Evolutionary conservation across 345 rosid genomes (phyloP).

Genomic region (Gynandropsis gynandra): DNA sequence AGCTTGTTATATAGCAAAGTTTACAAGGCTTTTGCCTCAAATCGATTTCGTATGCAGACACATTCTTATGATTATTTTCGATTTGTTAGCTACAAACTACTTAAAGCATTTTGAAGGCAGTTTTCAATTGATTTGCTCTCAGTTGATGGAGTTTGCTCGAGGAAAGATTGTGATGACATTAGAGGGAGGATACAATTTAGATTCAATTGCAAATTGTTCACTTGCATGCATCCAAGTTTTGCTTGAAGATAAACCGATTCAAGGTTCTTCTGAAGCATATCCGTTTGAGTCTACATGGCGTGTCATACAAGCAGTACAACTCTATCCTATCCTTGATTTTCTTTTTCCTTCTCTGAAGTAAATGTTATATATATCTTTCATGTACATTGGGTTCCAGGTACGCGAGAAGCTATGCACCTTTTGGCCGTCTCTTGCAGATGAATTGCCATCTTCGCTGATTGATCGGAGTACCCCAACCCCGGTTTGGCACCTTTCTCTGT

Average conservation of each 20-base stretch:
- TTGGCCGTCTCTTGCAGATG: constrained; percentile 73
- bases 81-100: too few relatives aligned
- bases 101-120: too few relatives aligned
- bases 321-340: not conserved
- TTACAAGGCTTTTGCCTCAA: too few relatives aligned
- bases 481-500: constrained; percentile 24
- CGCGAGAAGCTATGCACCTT: constrained; percentile 47
- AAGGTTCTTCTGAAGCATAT: constrained; percentile 56
- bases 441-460: constrained; percentile 50
- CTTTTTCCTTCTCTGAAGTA: constrained; percentile 2
- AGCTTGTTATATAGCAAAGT: too few relatives aligned
- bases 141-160: constrained; percentile 81
- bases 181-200: constrained; percentile 94
- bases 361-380: not conserved
- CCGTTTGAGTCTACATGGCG: constrained; percentile 91
- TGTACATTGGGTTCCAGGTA: constrained; percentile 43
- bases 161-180: constrained; percentile 80
- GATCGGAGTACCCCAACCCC: constrained; percentile 38
- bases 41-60: too few relatives aligned
- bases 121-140: constrained; percentile 13
- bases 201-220: constrained; percentile 73
- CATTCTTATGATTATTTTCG: too few relatives aligned
- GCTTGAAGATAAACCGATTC: constrained; percentile 45
- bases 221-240: constrained; percentile 83
- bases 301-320: constrained; percentile 62